phyloP scores from a whole-genome alignment of 768 basidiomycete genomes.

The Cystofilobasidium ferigula region DNA sequence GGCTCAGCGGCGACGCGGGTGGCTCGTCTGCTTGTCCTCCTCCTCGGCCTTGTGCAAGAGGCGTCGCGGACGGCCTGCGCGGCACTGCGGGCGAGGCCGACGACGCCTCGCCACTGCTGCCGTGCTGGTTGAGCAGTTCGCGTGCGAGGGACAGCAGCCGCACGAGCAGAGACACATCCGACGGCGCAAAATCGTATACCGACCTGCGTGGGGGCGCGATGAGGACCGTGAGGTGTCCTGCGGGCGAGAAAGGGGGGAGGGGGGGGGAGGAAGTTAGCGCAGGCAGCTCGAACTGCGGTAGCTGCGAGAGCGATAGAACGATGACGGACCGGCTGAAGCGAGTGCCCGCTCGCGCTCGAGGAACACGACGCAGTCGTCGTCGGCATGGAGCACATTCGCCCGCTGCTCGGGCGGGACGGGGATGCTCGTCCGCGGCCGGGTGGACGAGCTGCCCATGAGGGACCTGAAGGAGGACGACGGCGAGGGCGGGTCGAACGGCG shows the following conservation, averaged over 20 bases:
- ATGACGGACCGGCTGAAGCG: conserved; percentile 7
- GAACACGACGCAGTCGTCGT: conserved; percentile 12
- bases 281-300: not conserved
- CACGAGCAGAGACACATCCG: conserved; percentile 12
- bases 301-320: not conserved
- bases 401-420: not conserved
- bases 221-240: conserved; percentile 23
- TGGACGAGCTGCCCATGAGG: not conserved
- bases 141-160: conserved; percentile 4
- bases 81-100: too few species aligned
- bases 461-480: not conserved
- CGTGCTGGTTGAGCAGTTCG: not conserved
- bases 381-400: conserved; percentile 1
- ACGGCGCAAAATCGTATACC: conserved; percentile 13
- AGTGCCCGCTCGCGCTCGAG: conserved; percentile 11
- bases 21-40: too few species aligned
- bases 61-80: not conserved
- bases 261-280: not conserved
- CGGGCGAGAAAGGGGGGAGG: not conserved
- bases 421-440: not conserved
- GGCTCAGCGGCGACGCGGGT: too few species aligned
- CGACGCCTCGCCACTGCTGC: too few species aligned
- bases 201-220: not conserved
- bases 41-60: too few species aligned
- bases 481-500: not conserved